phyloP scores from a whole-genome alignment of 2,329 filamentous ascomycete genomes.

The Fusarium zealandicum region DNA sequence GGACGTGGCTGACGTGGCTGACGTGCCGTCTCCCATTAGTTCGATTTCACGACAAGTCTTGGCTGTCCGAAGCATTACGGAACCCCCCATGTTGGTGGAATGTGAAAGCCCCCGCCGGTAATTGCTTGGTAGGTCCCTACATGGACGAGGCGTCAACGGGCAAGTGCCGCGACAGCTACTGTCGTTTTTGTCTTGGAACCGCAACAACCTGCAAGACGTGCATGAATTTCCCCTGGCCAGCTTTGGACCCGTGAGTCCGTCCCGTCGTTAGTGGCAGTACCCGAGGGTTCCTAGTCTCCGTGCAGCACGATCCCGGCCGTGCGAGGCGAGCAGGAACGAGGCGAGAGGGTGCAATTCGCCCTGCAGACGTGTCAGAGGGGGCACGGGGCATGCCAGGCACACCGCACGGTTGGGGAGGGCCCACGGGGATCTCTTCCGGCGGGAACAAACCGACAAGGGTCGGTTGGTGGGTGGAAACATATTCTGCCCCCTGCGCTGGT shows the following conservation, averaged over 20 bases:
- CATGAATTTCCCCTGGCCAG: too few relatives aligned
- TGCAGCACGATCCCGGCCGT: conserved; percentile 31
- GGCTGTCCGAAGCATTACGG: not conserved
- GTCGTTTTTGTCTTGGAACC: too few relatives aligned
- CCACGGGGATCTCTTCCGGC: conserved; percentile 23
- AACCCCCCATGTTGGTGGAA: conserved; percentile 18
- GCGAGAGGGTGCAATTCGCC: conserved; percentile 4
- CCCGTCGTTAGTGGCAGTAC: conserved; percentile 29
- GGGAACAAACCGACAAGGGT: not conserved
- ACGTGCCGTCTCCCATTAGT: conserved; percentile 10
- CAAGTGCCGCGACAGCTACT: not conserved
- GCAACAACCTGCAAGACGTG: too few relatives aligned
- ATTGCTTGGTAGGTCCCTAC: not conserved
- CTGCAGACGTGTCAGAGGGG: conserved; percentile 6
- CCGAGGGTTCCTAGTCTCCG: conserved; percentile 26
- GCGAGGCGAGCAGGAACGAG: conserved; percentile 13
- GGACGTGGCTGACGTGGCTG: conserved; percentile 7
- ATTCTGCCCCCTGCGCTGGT: too few relatives aligned
- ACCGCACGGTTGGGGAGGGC: conserved; percentile 33
- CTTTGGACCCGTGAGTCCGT: conserved; percentile 19
- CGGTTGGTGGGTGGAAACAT: too few relatives aligned
- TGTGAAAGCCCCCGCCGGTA: conserved; percentile 2
- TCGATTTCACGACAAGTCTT: conserved; percentile 2
- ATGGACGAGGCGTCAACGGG: too few relatives aligned
- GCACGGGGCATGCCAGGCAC: conserved; percentile 22